A percentile compares a stretch with the other conserved stretches of the same genome.
phyloP scores from a whole-genome alignment of 345 rosid species.

The Salix purpurea region DNA sequence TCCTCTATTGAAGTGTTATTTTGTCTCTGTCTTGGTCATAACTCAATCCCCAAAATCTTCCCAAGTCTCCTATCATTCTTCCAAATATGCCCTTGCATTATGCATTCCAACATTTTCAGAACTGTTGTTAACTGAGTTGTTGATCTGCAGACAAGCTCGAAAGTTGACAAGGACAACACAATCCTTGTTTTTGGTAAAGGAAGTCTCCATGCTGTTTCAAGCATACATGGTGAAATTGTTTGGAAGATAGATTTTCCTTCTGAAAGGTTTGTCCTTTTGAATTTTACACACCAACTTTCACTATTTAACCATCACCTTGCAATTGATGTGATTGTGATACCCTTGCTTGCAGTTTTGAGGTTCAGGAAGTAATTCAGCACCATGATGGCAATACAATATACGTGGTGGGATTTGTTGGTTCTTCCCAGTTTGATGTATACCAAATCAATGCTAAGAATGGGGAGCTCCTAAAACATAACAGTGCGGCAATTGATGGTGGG shows the following conservation, averaged over 20 bases:
- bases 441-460: constrained; percentile 68
- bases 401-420: constrained; percentile 64
- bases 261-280: constrained; percentile 57
- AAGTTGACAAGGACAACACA: constrained; percentile 62
- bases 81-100: not conserved
- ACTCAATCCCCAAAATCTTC: not conserved
- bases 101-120: not conserved
- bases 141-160: constrained; percentile 54
- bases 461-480: constrained; percentile 60
- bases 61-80: not conserved
- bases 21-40: not conserved
- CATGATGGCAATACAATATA: constrained; percentile 44
- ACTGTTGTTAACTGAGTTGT: constrained; percentile 11
- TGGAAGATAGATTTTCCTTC: constrained; percentile 80
- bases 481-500: constrained; percentile 58
- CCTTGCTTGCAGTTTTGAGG: constrained; percentile 58
- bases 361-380: constrained; percentile 65
- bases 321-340: constrained; percentile 15
- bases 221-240: constrained; percentile 74
- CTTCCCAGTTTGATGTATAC: constrained; percentile 56
- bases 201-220: constrained; percentile 78
- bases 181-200: constrained; percentile 66
- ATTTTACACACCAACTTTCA: constrained; percentile 1
- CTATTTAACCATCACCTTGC: not conserved
- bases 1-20: not conserved